phyloP scores from a whole-genome alignment of 192 early-diverging fungal species.

The Jimgerdemannia flammicorona region DNA sequence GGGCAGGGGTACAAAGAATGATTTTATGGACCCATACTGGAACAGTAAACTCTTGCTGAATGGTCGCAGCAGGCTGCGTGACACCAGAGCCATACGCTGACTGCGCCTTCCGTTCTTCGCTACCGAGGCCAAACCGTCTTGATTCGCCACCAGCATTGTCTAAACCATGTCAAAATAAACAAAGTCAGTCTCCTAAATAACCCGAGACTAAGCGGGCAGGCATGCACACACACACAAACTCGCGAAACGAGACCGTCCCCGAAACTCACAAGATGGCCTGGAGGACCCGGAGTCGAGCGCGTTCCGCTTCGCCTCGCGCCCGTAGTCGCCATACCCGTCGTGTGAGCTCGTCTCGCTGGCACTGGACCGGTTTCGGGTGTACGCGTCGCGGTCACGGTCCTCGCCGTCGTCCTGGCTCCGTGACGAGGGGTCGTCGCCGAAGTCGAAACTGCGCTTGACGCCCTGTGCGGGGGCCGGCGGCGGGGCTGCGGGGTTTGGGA shows the following conservation, averaged over 20 bases:
- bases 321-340: constrained; percentile 28
- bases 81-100: constrained; percentile 8
- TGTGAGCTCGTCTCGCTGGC: constrained; percentile 17
- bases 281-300: constrained; percentile 39
- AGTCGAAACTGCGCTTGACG: background rate
- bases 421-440: constrained; percentile 9
- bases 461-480: constrained; percentile 16
- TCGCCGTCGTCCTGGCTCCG: constrained; percentile 26
- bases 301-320: constrained; percentile 15
- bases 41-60: constrained; percentile 23
- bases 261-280: constrained; percentile 10
- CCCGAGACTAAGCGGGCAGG: constrained; percentile 10
- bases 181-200: too few species aligned
- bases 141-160: too few species aligned
- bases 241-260: background rate
- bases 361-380: constrained; percentile 5
- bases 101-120: constrained; percentile 23
- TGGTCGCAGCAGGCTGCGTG: constrained; percentile 27
- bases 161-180: too few species aligned
- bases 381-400: constrained; percentile 18
- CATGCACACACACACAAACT: constrained; percentile 7
- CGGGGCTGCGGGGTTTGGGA: background rate
- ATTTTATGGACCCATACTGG: constrained; percentile 2
- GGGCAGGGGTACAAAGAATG: too few species aligned
- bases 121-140: constrained; percentile 30